phyloP scores from a whole-genome alignment of 192 early-diverging fungal genomes.

The Mortierella claussenii region DNA sequence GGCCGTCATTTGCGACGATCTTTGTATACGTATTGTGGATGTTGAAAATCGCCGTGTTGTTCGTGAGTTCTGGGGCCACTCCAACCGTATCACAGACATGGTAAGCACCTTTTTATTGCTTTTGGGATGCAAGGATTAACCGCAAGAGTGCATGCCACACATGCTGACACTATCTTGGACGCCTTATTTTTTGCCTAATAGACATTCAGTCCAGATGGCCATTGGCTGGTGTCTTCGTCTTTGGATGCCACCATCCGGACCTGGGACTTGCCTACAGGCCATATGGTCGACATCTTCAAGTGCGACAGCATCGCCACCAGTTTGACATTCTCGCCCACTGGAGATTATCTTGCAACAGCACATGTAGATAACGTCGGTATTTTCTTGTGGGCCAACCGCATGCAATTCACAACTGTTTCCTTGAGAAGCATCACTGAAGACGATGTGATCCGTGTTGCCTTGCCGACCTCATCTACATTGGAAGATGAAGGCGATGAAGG shows the following conservation, averaged over 20 bases:
- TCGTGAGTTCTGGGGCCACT: constrained; percentile 90
- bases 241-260: constrained; percentile 91
- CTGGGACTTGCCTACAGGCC: constrained; percentile 95
- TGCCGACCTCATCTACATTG: constrained; percentile 71
- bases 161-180: neutral
- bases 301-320: constrained; percentile 83
- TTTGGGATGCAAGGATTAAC: neutral
- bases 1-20: constrained; percentile 88
- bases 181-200: constrained; percentile 21
- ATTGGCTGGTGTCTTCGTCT: constrained; percentile 87
- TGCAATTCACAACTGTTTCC: constrained; percentile 79
- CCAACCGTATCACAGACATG: constrained; percentile 88
- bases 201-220: constrained; percentile 91
- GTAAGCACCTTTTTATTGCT: constrained; percentile 52
- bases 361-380: constrained; percentile 94
- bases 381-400: constrained; percentile 91
- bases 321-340: constrained; percentile 88
- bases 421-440: constrained; percentile 73
- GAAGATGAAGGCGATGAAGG: constrained; percentile 65
- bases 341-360: constrained; percentile 91
- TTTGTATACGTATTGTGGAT: constrained; percentile 90
- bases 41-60: constrained; percentile 82
- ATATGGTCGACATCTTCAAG: constrained; percentile 87
- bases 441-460: constrained; percentile 58
- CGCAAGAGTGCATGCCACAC: neutral